phyloP scores from a whole-genome alignment of 306 rosid species.

The Trifolium subterraneum region DNA sequence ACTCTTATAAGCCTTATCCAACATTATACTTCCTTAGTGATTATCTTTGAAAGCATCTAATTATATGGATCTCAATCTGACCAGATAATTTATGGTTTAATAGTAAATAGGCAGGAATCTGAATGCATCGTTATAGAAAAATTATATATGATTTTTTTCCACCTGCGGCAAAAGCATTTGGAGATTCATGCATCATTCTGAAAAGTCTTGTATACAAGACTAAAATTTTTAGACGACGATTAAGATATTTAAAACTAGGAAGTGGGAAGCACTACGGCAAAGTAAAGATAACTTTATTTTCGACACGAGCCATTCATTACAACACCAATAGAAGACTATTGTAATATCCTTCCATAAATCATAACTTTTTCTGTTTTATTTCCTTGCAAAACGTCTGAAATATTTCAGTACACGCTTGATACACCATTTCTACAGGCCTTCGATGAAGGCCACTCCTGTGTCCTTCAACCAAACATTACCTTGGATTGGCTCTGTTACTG shows the following conservation, averaged over 20 bases:
- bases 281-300: background rate
- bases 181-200: background rate
- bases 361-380: background rate
- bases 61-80: background rate
- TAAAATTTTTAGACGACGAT: background rate
- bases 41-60: background rate
- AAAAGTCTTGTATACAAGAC: too few relatives aligned
- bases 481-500: conserved; percentile 44
- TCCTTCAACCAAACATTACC: conserved; percentile 10
- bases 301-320: background rate
- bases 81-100: background rate
- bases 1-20: too few relatives aligned
- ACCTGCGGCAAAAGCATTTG: background rate
- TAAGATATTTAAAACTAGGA: background rate
- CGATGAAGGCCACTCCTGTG: conserved; percentile 56
- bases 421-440: conserved; percentile 47
- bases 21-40: too few relatives aligned
- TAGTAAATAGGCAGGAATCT: background rate
- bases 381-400: background rate
- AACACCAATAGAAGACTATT: background rate
- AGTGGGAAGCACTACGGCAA: background rate
- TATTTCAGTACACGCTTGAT: background rate
- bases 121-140: background rate
- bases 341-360: background rate
- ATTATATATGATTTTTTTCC: background rate